Percentiles rank a stretch among this genome's conserved stretches.
Conservation (phyloP, 1,139 yeast species). For the Hansenula lynferdii region DNA sequence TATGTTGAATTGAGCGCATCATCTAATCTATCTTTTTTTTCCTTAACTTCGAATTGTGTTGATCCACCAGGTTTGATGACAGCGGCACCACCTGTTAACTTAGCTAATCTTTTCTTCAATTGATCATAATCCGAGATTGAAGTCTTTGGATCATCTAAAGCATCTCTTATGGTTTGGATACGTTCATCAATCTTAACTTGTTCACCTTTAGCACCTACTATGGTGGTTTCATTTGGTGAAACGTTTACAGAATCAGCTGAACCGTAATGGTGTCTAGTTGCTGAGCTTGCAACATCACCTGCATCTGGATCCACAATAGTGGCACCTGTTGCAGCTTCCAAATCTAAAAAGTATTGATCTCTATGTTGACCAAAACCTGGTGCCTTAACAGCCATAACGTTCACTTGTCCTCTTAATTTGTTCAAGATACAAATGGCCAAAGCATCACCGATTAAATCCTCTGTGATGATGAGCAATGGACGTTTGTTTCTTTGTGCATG, state of each 20-base stretch:
- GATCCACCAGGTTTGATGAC: slow-evolving; percentile 23
- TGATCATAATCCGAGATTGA: slow-evolving; percentile 19
- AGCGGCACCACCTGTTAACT: slow-evolving; percentile 22
- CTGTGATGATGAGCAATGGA: slow-evolving; percentile 19
- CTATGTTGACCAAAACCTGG: slow-evolving; percentile 24
- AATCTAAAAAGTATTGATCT: slow-evolving; percentile 17
- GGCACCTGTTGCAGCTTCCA: slow-evolving; percentile 21
- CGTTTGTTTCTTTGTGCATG: slow-evolving; percentile 19
- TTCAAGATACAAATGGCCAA: slow-evolving; percentile 21
- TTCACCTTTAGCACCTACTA: slow-evolving; percentile 17
- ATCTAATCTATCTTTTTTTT: slow-evolving; percentile 23
- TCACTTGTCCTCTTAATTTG: slow-evolving; percentile 20
- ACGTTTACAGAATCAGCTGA: slow-evolving; percentile 17
- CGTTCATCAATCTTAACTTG: slow-evolving; percentile 8
- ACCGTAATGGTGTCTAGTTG: slow-evolving; percentile 20
- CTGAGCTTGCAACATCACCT: slow-evolving; percentile 20
- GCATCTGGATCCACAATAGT: slow-evolving; percentile 16
- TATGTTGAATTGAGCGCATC: slow-evolving; percentile 23
- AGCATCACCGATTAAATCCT: slow-evolving; percentile 22
- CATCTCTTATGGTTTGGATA: slow-evolving; percentile 14
- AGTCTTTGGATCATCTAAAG: slow-evolving; percentile 9
- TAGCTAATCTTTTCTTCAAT: slow-evolving; percentile 18
- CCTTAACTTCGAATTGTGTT: slow-evolving; percentile 22
- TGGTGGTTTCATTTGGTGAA: slow-evolving; percentile 17
- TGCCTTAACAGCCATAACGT: slow-evolving; percentile 19